Evolutionary conservation across 2,329 filamentous ascomycete genomes (phyloP), one percentile per base, ranked within the genome.

Genomic region (Cryphonectria nitschkei): DNA sequence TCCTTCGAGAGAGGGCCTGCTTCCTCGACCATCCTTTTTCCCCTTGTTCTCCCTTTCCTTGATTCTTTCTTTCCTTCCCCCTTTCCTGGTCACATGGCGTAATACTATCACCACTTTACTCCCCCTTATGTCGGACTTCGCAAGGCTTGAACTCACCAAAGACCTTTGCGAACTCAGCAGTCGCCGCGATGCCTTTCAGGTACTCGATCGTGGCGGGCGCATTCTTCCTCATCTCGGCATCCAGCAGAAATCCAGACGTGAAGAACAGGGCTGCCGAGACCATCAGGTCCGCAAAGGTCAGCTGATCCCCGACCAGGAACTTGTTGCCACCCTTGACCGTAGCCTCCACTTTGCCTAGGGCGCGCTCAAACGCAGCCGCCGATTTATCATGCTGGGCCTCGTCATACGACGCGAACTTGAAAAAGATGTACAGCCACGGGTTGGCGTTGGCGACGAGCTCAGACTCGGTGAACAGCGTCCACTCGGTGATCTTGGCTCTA

Each of bases 401-500:
- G 63, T 81, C 77, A 66, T 68, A 76, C 0, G 77, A 75, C 7
- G 70, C 46, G 9, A 78, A 3, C 74, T 81, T 80, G 64, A 75
- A 58, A n/a, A 79, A 3, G 3, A 80, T 79, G 52, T 75, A 19
- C n/a, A 76, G 52, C 1, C 74, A 60, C 6, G 76, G 75, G 5
- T 75, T 41, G 9, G 75, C 7, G 72, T 77, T 75, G 46, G 67
- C 32, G 34, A 68, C 56, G 19, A 82, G 65, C 76, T 83, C 82
- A 63, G 74, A 75, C 70, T 84, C 80, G 19, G 81, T 75, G 73
- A 82, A 84, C 68, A 74, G 77, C n/a, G 81, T 76, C 85, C 84
- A 88, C 75, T 85, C 80, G 39, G 79, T 76, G 76, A 87, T 81
- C 11, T 77, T 75, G 0, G 84, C 83, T 46, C 80, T 78, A 65